phyloP scores from a whole-genome alignment of 2,329 filamentous ascomycete species.

The Trichoderma aggressivum region DNA sequence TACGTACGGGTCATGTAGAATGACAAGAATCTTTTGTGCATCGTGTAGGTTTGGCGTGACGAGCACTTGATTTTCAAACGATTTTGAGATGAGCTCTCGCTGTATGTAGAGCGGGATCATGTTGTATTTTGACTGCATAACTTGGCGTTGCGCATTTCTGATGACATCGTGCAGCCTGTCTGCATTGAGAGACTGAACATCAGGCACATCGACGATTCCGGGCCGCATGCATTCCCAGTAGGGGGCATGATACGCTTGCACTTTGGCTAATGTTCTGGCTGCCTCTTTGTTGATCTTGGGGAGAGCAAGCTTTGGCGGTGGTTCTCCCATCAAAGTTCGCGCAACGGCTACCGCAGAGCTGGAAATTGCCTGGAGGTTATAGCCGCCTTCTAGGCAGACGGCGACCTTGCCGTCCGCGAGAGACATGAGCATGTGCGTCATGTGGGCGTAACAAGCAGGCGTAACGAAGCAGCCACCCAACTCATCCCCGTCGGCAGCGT shows the following conservation, averaged over 20 bases:
- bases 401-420: slow-evolving; percentile 84
- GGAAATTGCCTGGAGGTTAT: slow-evolving; percentile 90
- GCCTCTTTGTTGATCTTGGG: slow-evolving; percentile 58
- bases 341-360: slow-evolving; percentile 89
- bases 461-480: slow-evolving; percentile 91
- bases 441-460: slow-evolving; percentile 89
- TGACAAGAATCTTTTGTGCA: slow-evolving; percentile 68
- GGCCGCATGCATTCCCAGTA: slow-evolving; percentile 90
- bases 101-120: slow-evolving; percentile 83
- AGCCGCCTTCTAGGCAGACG: slow-evolving; percentile 92
- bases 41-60: slow-evolving; percentile 69
- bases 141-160: slow-evolving; percentile 69
- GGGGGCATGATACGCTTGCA: slow-evolving; percentile 58
- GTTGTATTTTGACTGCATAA: slow-evolving; percentile 66
- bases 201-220: slow-evolving; percentile 53
- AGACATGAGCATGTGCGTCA: slow-evolving; percentile 99
- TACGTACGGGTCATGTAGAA: slow-evolving; percentile 85
- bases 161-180: slow-evolving; percentile 76
- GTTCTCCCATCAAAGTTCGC: slow-evolving; percentile 90
- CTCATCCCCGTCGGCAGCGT: slow-evolving; percentile 89
- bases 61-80: slow-evolving; percentile 82
- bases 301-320: slow-evolving; percentile 62
- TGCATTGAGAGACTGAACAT: slow-evolving; percentile 50
- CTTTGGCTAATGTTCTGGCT: slow-evolving; percentile 53
- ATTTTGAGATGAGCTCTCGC: slow-evolving; percentile 66